phyloP scores from a whole-genome alignment of 2,329 filamentous ascomycete genomes.

The Claviceps paspali region DNA sequence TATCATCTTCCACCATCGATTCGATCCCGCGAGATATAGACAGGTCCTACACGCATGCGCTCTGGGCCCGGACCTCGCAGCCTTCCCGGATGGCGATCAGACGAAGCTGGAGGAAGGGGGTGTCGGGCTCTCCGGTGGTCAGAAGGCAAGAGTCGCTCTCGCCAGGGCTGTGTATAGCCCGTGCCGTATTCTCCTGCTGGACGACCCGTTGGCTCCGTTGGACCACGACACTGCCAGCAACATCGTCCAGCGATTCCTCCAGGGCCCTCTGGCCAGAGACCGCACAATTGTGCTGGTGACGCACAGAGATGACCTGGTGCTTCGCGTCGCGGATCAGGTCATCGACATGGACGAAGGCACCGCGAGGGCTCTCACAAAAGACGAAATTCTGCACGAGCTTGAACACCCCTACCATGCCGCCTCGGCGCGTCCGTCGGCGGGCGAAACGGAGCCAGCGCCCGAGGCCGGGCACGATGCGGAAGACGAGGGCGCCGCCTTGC shows the following conservation, averaged over 20 bases:
- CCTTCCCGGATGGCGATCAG: conserved; percentile 40
- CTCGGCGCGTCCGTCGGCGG: too few relatives aligned
- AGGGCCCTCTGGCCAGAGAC: conserved; percentile 41
- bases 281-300: conserved; percentile 69
- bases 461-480: conserved; percentile 11
- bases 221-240: conserved; percentile 46
- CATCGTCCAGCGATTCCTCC: conserved; percentile 47
- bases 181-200: conserved; percentile 40
- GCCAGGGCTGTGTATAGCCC: conserved; percentile 46
- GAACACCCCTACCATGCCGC: conserved; percentile 21
- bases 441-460: too few relatives aligned
- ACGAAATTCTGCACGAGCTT: conserved; percentile 26
- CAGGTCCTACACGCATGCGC: conserved; percentile 47
- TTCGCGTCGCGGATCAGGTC: conserved; percentile 56
- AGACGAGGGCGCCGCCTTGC: conserved; percentile 8
- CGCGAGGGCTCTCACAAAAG: conserved; percentile 32
- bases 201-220: conserved; percentile 47
- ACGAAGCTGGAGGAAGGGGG: conserved; percentile 48
- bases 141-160: conserved; percentile 47
- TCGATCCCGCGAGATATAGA: conserved; percentile 39
- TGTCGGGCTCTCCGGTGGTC: conserved; percentile 46
- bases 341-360: conserved; percentile 51
- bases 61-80: conserved; percentile 37
- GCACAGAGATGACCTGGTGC: conserved; percentile 63
- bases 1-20: conserved; percentile 44